phyloP scores from a whole-genome alignment of 495 filamentous ascomycete genomes.

The Trichoderma asperelloides region DNA sequence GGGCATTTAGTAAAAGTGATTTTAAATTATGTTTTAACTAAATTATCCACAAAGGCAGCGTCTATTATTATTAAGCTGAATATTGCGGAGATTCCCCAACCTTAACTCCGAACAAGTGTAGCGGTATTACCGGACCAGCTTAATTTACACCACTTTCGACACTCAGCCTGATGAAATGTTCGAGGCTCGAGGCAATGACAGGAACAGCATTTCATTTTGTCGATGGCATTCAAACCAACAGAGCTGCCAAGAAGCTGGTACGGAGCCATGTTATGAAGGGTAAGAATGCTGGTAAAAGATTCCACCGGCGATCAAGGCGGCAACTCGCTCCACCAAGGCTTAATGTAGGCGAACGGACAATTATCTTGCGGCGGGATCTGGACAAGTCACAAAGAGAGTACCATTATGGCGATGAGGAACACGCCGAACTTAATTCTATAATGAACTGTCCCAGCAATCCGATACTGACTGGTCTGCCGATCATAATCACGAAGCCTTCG shows the following conservation, averaged over 20 bases:
- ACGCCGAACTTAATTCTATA: background rate
- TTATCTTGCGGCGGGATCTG: background rate
- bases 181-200: background rate
- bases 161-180: no score
- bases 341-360: slow-evolving; percentile 11
- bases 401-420: background rate
- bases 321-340: slow-evolving; percentile 3
- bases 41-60: no score
- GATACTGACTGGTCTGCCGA: slow-evolving; percentile 12
- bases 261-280: slow-evolving; percentile 10
- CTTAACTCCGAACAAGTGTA: background rate
- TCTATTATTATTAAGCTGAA: no score
- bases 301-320: slow-evolving; percentile 18
- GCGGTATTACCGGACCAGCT: background rate
- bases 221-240: background rate
- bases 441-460: slow-evolving; percentile 13
- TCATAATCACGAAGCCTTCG: background rate
- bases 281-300: slow-evolving; percentile 11
- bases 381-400: background rate
- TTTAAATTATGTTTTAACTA: no score
- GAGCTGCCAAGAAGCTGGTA: slow-evolving; percentile 5
- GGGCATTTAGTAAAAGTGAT: no score
- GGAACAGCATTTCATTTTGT: background rate
- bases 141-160: background rate
- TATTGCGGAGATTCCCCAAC: background rate